A percentile compares a stretch with the other conserved stretches of the same genome.
These are phyloP conservation scores for Mycena rosella DNA, from an alignment of 768 basidiomycete genomes.

Conservation along the genomic window DNA sequence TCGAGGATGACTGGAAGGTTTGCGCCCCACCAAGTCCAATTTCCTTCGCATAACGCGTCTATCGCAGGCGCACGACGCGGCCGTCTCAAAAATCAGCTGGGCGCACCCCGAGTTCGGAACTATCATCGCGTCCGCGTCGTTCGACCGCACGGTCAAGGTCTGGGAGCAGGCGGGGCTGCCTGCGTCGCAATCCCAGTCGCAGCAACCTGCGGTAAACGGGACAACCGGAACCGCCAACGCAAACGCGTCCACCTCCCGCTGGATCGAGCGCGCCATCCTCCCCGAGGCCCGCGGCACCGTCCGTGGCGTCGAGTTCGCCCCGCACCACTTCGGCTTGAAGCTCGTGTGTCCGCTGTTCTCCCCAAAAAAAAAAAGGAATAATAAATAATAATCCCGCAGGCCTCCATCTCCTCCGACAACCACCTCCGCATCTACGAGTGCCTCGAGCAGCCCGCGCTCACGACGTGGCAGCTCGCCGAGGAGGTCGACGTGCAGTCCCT, in stretches of 20 bases:
- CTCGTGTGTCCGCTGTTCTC: constrained; percentile 65
- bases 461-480: constrained; percentile 81
- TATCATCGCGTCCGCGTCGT: constrained; percentile 87
- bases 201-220: constrained; percentile 45
- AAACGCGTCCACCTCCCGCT: constrained; percentile 57
- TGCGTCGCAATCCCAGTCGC: too few relatives aligned
- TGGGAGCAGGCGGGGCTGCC: constrained; percentile 77
- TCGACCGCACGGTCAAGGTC: constrained; percentile 92
- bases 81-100: constrained; percentile 87
- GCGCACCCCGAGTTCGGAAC: constrained; percentile 94
- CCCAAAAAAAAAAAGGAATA: too few relatives aligned
- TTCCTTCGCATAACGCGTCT: background rate
- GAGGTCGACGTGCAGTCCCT: constrained; percentile 81
- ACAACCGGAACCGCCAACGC: background rate
- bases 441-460: constrained; percentile 78
- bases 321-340: constrained; percentile 89
- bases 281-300: constrained; percentile 90
- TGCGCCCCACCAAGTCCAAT: constrained; percentile 30
- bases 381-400: constrained; percentile 66
- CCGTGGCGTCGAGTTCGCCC: constrained; percentile 88
- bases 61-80: constrained; percentile 95
- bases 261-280: constrained; percentile 81
- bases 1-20: constrained; percentile 94
- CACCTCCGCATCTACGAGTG: constrained; percentile 92
- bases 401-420: constrained; percentile 90